Conservation (phyloP, 2,329 filamentous ascomycete genomes). For the Neonectria sp. region DNA sequence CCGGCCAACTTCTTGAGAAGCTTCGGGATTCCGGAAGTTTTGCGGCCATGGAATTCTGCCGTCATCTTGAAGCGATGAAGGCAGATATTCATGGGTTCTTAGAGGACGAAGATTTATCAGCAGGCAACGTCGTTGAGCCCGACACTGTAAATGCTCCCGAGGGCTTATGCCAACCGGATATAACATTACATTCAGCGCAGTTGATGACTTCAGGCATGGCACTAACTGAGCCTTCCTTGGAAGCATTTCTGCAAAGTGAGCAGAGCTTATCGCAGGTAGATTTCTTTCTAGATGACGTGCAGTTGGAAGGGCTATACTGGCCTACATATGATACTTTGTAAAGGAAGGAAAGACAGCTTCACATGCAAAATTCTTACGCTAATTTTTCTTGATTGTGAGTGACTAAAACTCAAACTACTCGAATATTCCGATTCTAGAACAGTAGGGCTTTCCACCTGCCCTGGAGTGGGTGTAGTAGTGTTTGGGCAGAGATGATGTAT, state of each 20-base stretch:
- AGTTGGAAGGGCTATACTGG: neutral
- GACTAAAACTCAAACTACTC: too few relatives aligned
- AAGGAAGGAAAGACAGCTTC: too few relatives aligned
- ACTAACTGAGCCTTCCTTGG: neutral
- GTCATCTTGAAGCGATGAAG: neutral
- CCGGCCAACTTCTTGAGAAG: slow-evolving; percentile 21
- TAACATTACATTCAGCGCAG: neutral
- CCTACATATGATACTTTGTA: neutral
- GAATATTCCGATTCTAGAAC: too few relatives aligned
- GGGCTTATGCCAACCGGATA: neutral
- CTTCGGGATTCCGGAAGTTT: slow-evolving; percentile 20
- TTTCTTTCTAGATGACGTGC: neutral
- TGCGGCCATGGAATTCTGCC: slow-evolving; percentile 16
- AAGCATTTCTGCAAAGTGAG: slow-evolving; percentile 5
- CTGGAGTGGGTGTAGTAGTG: too few relatives aligned
- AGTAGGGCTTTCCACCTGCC: too few relatives aligned
- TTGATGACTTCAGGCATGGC: slow-evolving; percentile 6
- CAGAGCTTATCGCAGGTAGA: slow-evolving; percentile 1
- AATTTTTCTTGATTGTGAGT: too few relatives aligned
- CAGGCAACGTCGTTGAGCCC: too few relatives aligned
- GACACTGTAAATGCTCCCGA: neutral
- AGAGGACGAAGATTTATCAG: too few relatives aligned
- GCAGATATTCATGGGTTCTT: neutral
- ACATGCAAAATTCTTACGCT: too few relatives aligned
- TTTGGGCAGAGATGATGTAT: too few relatives aligned